A percentile compares a stretch with the other conserved stretches of the same genome.
Conservation (phyloP, 805 yeast genomes). For the Myxozyma neotropica region DNA sequence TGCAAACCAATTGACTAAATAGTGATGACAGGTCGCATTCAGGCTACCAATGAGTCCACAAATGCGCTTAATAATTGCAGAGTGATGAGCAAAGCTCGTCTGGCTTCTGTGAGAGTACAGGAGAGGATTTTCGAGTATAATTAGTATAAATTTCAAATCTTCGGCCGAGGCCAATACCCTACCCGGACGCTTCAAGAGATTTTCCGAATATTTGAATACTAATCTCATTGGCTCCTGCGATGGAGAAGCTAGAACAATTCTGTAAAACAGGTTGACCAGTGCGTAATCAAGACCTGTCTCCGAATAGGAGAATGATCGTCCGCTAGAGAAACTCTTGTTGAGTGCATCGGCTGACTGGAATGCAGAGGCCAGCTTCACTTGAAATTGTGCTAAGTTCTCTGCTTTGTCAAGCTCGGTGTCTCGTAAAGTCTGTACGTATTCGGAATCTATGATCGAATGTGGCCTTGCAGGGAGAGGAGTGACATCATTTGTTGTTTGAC, state of each 20-base stretch:
- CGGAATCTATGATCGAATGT: not conserved
- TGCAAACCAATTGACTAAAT: constrained; percentile 60
- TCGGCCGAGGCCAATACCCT: constrained; percentile 45
- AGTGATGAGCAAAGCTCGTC: constrained; percentile 57
- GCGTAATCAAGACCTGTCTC: constrained; percentile 54
- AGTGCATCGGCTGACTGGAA: constrained; percentile 55
- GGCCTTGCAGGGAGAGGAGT: constrained; percentile 20
- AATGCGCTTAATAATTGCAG: constrained; percentile 56
- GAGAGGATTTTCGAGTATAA: constrained; percentile 68
- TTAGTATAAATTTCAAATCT: constrained; percentile 60
- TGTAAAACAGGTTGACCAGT: constrained; percentile 53
- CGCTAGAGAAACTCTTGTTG: constrained; percentile 57
- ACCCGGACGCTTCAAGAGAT: constrained; percentile 56
- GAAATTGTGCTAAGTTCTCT: constrained; percentile 44
- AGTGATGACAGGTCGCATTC: constrained; percentile 46
- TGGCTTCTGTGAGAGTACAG: constrained; percentile 48
- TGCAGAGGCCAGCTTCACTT: constrained; percentile 48
- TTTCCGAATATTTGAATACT: constrained; percentile 56
- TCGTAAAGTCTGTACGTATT: constrained; percentile 1
- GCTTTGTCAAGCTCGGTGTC: constrained; percentile 46
- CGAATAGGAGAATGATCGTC: constrained; percentile 46
- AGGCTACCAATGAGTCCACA: constrained; percentile 67
- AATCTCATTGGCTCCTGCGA: constrained; percentile 57
- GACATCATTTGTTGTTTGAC: constrained; percentile 44
- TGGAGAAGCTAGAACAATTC: constrained; percentile 56